Conservation (phyloP, 2,329 filamentous ascomycete species). For the Pseudogymnoascus sp. region DNA sequence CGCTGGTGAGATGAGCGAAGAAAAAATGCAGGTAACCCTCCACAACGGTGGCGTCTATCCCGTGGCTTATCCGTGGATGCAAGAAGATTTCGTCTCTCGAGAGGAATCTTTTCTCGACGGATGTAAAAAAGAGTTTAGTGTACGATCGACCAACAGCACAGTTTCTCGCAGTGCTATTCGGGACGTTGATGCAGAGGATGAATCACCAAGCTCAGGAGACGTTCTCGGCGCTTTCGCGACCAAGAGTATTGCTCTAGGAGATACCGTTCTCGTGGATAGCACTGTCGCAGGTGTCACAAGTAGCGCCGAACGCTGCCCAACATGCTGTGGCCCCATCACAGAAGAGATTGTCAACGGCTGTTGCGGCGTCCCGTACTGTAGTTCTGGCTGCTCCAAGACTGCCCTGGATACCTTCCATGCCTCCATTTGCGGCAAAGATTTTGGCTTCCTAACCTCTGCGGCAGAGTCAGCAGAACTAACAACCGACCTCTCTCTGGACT, state of each 20-base stretch:
- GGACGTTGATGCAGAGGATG: conserved; percentile 12
- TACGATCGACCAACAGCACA: conserved; percentile 20
- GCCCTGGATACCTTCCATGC: conserved; percentile 25
- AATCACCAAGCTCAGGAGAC: conserved; percentile 19
- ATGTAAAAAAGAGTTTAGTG: conserved; percentile 20
- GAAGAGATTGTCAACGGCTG: conserved; percentile 17
- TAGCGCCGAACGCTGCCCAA: conserved; percentile 17
- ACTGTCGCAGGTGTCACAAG: conserved; percentile 17
- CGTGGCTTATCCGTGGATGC: conserved; percentile 23
- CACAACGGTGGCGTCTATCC: conserved; percentile 23
- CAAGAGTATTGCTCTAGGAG: conserved; percentile 17
- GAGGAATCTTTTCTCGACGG: conserved; percentile 17
- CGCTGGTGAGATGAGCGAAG: conserved; percentile 19
- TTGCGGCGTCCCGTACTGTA: conserved; percentile 26
- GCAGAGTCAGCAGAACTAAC: conserved; percentile 17
- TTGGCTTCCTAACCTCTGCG: conserved; percentile 23
- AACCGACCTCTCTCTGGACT: conserved; percentile 23
- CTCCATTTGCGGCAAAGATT: conserved; percentile 26
- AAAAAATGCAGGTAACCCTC: conserved; percentile 18
- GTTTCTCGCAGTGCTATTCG: conserved; percentile 22
- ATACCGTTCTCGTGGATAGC: conserved; percentile 19
- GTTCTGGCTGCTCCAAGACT: conserved; percentile 20
- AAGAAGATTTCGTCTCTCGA: conserved; percentile 18
- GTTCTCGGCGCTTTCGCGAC: conserved; percentile 22
- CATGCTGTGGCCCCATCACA: conserved; percentile 23